phyloP scores from a whole-genome alignment of 2,329 filamentous ascomycete species.

The Coniella lustricola region DNA sequence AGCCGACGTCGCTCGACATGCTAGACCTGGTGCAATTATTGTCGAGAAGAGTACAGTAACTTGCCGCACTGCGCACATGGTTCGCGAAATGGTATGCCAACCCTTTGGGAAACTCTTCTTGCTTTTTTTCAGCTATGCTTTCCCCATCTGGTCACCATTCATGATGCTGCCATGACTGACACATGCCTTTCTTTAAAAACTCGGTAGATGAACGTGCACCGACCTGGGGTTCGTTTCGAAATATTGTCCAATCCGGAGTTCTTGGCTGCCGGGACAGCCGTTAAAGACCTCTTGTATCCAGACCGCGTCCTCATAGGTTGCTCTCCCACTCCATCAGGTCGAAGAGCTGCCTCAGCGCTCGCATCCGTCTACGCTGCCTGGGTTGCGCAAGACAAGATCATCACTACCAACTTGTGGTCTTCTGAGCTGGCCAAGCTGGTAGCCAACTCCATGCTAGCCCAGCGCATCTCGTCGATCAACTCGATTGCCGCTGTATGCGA shows the following conservation, averaged over 20 bases:
- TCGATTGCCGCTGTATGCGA: conserved; percentile 76
- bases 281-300: conserved; percentile 62
- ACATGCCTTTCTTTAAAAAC: not conserved
- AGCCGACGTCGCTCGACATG: conserved; percentile 58
- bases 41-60: conserved; percentile 81
- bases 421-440: conserved; percentile 74
- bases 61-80: conserved; percentile 63
- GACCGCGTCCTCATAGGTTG: conserved; percentile 72
- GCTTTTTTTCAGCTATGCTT: not conserved
- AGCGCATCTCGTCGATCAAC: conserved; percentile 76
- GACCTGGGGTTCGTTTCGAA: conserved; percentile 61
- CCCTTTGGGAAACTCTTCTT: not conserved
- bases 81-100: conserved; percentile 56
- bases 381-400: conserved; percentile 60
- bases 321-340: conserved; percentile 51
- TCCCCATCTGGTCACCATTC: too few species aligned
- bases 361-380: conserved; percentile 62
- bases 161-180: not conserved
- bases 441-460: conserved; percentile 73
- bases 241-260: conserved; percentile 79
- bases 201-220: conserved; percentile 48
- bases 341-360: conserved; percentile 55
- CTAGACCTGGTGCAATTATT: conserved; percentile 61
- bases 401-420: conserved; percentile 69
- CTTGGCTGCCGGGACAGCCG: conserved; percentile 68